These are phyloP conservation scores for Fusarium praegraminearum DNA, from an alignment of 2,329 filamentous ascomycete species.

Conservation along the genomic window DNA sequence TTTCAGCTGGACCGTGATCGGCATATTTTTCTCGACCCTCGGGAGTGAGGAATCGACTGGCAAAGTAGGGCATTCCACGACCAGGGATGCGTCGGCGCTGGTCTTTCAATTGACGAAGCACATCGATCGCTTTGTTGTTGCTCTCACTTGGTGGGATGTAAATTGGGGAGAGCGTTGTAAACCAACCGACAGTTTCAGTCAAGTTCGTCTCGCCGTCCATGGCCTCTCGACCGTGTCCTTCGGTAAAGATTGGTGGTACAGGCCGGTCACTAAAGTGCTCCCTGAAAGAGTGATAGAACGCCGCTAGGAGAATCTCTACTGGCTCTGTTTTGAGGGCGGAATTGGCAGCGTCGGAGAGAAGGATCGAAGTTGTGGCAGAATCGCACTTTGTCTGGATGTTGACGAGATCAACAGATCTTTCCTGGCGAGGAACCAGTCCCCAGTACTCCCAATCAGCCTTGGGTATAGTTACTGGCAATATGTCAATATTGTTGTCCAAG, in stretches of 20 bases:
- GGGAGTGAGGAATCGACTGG: not conserved
- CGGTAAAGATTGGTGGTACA: not conserved
- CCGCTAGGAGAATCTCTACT: not conserved
- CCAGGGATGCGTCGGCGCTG: not conserved
- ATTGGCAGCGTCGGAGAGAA: not conserved
- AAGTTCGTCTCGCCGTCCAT: not conserved
- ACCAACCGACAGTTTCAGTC: slow-evolving; percentile 3
- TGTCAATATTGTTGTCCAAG: not conserved
- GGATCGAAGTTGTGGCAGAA: not conserved
- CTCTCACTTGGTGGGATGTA: not conserved
- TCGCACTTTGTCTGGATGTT: slow-evolving; percentile 1
- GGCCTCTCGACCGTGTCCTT: slow-evolving; percentile 6
- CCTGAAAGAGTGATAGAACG: not conserved
- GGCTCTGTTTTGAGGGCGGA: not conserved
- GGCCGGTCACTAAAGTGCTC: not conserved
- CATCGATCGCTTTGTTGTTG: not conserved
- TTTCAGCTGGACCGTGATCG: slow-evolving; percentile 3
- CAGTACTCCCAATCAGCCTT: slow-evolving; percentile 1
- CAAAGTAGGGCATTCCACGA: not conserved
- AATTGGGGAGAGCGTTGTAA: not conserved
- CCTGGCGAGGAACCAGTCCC: not conserved
- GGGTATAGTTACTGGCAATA: not conserved
- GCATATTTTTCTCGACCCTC: not conserved
- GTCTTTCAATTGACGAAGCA: not conserved
- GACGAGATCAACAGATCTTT: not conserved